These are phyloP conservation scores for Rhizophora apiculata DNA, from an alignment of 345 rosid species.

Conservation along the genomic window DNA sequence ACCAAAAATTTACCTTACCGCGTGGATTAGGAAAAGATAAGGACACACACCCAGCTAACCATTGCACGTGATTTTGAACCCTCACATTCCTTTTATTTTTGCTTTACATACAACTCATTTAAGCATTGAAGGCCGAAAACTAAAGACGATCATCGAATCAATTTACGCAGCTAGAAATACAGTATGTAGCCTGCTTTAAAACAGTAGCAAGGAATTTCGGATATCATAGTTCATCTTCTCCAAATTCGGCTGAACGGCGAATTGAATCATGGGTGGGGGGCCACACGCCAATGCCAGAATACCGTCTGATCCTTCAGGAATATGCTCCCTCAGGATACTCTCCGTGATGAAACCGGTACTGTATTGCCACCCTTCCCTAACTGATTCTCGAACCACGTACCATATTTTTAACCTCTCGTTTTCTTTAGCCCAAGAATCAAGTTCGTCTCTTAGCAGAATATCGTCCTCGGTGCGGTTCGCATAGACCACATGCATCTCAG, in stretches of 20 bases:
- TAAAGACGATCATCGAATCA: too few species aligned
- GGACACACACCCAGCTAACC: too few species aligned
- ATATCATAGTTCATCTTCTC: slow-evolving; percentile 83
- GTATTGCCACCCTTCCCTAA: slow-evolving; percentile 72
- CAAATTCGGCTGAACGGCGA: slow-evolving; percentile 81
- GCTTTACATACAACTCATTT: too few species aligned
- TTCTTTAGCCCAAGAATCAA: slow-evolving; percentile 72
- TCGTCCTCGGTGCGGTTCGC: slow-evolving; percentile 89
- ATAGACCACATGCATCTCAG: slow-evolving; percentile 80
- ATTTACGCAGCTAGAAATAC: too few species aligned
- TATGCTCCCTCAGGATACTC: slow-evolving; percentile 55
- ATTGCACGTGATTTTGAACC: too few species aligned
- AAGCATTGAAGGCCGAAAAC: too few species aligned
- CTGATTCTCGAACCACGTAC: slow-evolving; percentile 65
- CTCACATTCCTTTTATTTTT: too few species aligned
- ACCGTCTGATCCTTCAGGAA: slow-evolving; percentile 56
- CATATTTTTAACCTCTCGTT: slow-evolving; percentile 64
- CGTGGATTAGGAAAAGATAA: too few species aligned
- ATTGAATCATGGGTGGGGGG: slow-evolving; percentile 96
- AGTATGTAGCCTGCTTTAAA: slow-evolving; percentile 25
- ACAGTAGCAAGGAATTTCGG: slow-evolving; percentile 64
- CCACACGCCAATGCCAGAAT: slow-evolving; percentile 79
- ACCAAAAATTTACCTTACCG: too few species aligned
- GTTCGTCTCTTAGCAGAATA: slow-evolving; percentile 69
- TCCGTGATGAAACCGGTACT: slow-evolving; percentile 73